These are phyloP conservation scores for Lojkania enalia DNA, from an alignment of 2,329 filamentous ascomycete species.

Conservation along the genomic window DNA sequence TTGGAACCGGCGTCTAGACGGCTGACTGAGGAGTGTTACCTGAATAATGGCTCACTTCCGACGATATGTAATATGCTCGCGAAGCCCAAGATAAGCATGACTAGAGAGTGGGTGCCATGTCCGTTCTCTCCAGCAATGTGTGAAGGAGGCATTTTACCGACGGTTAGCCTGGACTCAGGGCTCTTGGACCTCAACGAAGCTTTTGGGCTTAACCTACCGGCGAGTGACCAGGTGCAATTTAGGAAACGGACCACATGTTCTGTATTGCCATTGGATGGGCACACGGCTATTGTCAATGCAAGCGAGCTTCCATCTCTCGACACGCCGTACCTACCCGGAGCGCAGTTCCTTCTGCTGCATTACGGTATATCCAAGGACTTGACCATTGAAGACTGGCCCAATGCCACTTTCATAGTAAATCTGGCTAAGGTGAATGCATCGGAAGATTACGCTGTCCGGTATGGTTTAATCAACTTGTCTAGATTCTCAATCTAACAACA, in stretches of 20 bases:
- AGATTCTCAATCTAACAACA: background rate
- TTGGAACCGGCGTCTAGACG: background rate
- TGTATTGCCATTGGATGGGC: constrained; percentile 8
- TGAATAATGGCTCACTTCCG: background rate
- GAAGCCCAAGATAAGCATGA: constrained; percentile 6
- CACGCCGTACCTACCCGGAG: background rate
- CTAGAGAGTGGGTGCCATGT: constrained; percentile 8
- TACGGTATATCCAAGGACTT: background rate
- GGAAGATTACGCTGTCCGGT: background rate
- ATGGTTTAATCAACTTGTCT: background rate
- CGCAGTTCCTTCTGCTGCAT: background rate
- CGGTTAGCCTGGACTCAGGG: constrained; percentile 17
- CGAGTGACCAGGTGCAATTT: constrained; percentile 3
- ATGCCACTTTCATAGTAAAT: background rate
- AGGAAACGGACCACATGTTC: constrained; percentile 13
- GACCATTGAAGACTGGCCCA: background rate
- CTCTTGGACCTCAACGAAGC: constrained; percentile 15
- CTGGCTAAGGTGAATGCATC: background rate
- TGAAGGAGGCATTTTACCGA: constrained; percentile 1
- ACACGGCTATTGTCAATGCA: background rate
- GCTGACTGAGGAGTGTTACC: background rate
- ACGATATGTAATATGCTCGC: constrained; percentile 3
- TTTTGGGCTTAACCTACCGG: constrained; percentile 10
- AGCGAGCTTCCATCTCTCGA: constrained; percentile 5
- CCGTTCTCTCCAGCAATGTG: constrained; percentile 15